Evolutionary conservation across 495 filamentous ascomycete species (phyloP).

Genomic region (Immersiella caudata): DNA sequence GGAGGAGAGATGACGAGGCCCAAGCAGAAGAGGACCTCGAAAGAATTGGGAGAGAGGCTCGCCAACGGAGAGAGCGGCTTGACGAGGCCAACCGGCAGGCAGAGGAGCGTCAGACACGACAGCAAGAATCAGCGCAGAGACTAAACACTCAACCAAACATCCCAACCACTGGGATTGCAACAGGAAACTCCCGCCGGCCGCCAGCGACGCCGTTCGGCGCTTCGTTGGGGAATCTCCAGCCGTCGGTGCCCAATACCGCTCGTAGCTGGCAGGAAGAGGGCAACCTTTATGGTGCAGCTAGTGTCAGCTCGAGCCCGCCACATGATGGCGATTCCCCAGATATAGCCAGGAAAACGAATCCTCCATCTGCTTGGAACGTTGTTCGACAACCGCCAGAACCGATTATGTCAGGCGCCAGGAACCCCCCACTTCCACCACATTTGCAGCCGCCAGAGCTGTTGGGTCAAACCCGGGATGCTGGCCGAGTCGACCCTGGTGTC

Average conservation of each 20-base stretch:
- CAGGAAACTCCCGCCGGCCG: background rate
- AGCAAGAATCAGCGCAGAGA: background rate
- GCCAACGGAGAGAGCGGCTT: constrained; percentile 18
- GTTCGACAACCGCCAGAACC: background rate
- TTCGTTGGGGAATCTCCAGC: background rate
- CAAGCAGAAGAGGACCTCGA: constrained; percentile 24
- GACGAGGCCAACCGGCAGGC: constrained; percentile 15
- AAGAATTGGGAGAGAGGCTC: constrained; percentile 23
- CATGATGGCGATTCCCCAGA: background rate
- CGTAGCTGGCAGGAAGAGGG: constrained; percentile 45
- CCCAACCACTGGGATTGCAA: background rate
- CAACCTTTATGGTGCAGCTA: constrained; percentile 36
- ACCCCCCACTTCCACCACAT: background rate
- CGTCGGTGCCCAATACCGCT: background rate
- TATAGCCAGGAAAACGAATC: background rate
- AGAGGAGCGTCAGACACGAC: constrained; percentile 11
- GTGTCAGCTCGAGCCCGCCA: constrained; percentile 28
- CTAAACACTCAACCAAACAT: background rate
- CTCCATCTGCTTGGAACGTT: background rate
- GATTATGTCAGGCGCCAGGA: background rate
- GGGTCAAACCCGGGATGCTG: background rate
- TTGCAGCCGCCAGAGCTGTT: background rate
- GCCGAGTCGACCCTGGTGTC: background rate
- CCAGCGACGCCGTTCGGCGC: background rate
- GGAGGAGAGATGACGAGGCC: constrained; percentile 26